Evolutionary conservation across 495 filamentous ascomycete species (phyloP).

Genomic region (Podospora tetraspora): DNA sequence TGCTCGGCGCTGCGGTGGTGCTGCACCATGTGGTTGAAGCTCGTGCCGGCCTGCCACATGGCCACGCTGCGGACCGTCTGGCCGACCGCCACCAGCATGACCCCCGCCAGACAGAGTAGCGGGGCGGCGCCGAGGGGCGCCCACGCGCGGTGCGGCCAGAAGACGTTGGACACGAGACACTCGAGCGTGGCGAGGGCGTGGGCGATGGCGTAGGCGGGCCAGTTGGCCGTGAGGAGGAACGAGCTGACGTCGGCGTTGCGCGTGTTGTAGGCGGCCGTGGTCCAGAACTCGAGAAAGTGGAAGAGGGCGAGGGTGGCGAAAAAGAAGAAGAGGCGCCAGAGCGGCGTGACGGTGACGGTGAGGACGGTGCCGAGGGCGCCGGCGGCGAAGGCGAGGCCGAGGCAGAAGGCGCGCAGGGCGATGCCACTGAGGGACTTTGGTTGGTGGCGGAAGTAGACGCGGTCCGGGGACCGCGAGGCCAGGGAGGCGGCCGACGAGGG

Average conservation of each 20-base stretch:
- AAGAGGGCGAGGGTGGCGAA: conserved; percentile 68
- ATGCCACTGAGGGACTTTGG: conserved; percentile 73
- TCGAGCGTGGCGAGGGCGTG: conserved; percentile 70
- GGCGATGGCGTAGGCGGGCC: conserved; percentile 76
- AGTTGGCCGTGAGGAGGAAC: conserved; percentile 84
- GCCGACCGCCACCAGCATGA: conserved; percentile 61
- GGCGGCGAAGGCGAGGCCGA: conserved; percentile 45
- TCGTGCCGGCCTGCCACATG: conserved; percentile 83
- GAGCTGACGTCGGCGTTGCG: conserved; percentile 59
- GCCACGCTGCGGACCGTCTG: conserved; percentile 69
- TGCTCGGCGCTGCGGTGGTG: conserved; percentile 60
- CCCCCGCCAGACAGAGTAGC: conserved; percentile 46
- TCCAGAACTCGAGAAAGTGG: conserved; percentile 95
- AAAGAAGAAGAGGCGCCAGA: conserved; percentile 87
- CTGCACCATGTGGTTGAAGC: conserved; percentile 88
- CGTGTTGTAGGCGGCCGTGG: conserved; percentile 79
- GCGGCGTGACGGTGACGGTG: conserved; percentile 38
- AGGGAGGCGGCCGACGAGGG: conserved; percentile 23
- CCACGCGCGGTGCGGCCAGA: conserved; percentile 52
- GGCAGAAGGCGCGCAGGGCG: conserved; percentile 58
- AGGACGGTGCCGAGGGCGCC: conserved; percentile 38
- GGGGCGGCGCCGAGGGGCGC: conserved; percentile 29
- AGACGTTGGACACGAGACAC: conserved; percentile 52
- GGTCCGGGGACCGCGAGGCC: conserved; percentile 20
- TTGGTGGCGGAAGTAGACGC: conserved; percentile 48